Base-by-base conservation (phyloP, 768 basidiomycete genomes). In the Tricholoma bakamatsutake region DNA sequence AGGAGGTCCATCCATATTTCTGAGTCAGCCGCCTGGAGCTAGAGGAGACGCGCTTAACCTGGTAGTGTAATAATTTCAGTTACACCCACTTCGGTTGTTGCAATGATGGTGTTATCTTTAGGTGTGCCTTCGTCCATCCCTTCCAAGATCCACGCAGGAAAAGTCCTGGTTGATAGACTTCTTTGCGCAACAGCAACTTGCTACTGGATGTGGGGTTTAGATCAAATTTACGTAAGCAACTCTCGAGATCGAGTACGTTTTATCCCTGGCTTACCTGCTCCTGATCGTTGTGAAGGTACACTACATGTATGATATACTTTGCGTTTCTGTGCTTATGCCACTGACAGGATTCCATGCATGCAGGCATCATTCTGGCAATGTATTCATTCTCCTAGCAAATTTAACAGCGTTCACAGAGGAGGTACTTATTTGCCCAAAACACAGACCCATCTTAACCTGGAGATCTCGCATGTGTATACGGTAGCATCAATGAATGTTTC, bases 1-100 rank as follows among this genome's bases (percentile, higher is more conserved):
- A 78, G 78, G 35, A 93, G 71, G 18, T 79, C 75, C 24, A 81
- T 76, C 86, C 87, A 90, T 57, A 65, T 66, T 60, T 80, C 80
- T 33, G 67, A 48, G 28, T 48, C 28, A n/a, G 17, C 8, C 17
- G 9, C 21, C 43, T 24, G 18, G 12, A 11, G 15, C 17, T 28
- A 18, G 12, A 21, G 11, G 34, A 37, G 18, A 37, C 13, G 17
- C 4, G 10, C 12, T 24, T 35, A 51, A 40, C 18, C 28, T 6
- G n/a, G 27, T 48, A 50, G 37, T 24, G 37, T 17, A 4, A 18
- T 33, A 4, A 27, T 13, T 46, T 15, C 34, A 30, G 21, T 43
- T 31, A 15, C 34, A 31, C 56, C 39, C 33, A 57, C 56, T 53
- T 53, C 28, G 35, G 47, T 49, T 18, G 51, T 49, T 18, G 51